phyloP scores from a whole-genome alignment of 441 rosid genomes.

The Eutrema salsugineum region DNA sequence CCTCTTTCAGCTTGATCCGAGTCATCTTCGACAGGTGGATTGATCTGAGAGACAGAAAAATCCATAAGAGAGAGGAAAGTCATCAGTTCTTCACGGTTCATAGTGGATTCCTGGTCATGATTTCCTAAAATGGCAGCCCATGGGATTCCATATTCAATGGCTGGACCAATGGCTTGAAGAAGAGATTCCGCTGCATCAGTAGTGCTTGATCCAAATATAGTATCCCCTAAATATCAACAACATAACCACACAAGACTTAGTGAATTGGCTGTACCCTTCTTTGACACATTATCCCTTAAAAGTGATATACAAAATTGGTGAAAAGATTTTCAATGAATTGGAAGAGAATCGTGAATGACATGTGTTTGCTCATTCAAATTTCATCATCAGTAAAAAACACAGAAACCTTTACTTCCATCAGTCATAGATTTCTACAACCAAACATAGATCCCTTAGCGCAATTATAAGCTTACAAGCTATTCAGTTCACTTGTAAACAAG shows the following conservation, averaged over 20 bases:
- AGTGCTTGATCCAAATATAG: constrained; percentile 77
- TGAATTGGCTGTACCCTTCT: background rate
- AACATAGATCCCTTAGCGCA: background rate
- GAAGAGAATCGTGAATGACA: background rate
- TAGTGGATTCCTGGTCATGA: constrained; percentile 89
- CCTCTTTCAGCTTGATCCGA: constrained; percentile 16
- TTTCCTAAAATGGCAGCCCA: constrained; percentile 95
- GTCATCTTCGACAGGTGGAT: constrained; percentile 45
- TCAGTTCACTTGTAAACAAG: background rate
- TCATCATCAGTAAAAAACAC: background rate
- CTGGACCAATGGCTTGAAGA: constrained; percentile 66
- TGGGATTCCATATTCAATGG: constrained; percentile 67
- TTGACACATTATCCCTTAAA: background rate
- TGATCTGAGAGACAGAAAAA: constrained; percentile 66
- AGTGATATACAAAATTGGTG: background rate
- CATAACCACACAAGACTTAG: constrained; percentile 20
- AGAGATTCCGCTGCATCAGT: constrained; percentile 89
- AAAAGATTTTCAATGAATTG: background rate
- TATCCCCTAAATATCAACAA: constrained; percentile 60
- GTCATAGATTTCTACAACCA: background rate
- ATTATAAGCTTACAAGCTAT: background rate
- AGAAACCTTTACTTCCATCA: background rate
- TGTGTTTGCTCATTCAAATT: background rate
- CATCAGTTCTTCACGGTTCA: constrained; percentile 80
- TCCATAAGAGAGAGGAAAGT: constrained; percentile 81